Evolutionary conservation across 2,329 filamentous ascomycete genomes (phyloP).

Genomic region (Ilyonectria destructans): DNA sequence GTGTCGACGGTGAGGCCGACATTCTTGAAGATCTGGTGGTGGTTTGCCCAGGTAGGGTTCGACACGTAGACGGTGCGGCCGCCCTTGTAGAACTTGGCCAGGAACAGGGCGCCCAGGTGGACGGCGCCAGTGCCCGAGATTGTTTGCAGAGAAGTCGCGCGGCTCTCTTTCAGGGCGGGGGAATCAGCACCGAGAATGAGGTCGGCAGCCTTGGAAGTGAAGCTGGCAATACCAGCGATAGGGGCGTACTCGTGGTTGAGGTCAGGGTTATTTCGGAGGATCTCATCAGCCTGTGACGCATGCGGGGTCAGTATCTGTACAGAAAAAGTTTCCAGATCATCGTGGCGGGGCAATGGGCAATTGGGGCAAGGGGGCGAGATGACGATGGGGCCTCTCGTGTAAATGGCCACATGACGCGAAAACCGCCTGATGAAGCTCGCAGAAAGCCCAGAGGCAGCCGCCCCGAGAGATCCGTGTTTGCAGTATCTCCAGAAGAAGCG

Average conservation of each 20-base stretch:
- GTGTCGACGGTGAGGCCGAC: slow-evolving; percentile 83
- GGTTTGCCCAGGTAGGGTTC: slow-evolving; percentile 97
- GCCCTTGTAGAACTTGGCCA: slow-evolving; percentile 89
- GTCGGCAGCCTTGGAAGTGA: slow-evolving; percentile 92
- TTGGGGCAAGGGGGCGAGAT: slow-evolving; percentile 36
- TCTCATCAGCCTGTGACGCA: slow-evolving; percentile 84
- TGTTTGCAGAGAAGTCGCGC: slow-evolving; percentile 87
- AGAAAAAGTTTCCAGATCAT: slow-evolving; percentile 23
- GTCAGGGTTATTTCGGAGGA: slow-evolving; percentile 88
- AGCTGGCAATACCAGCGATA: slow-evolving; percentile 88
- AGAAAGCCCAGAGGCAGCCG: slow-evolving; percentile 27
- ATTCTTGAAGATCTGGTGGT: slow-evolving; percentile 98
- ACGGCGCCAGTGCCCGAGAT: slow-evolving; percentile 98
- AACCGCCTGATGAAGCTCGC: slow-evolving; percentile 33
- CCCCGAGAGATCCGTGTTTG: slow-evolving; percentile 31
- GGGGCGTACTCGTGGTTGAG: slow-evolving; percentile 99
- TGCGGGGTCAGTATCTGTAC: slow-evolving; percentile 44
- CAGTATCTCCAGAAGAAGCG: slow-evolving; percentile 14
- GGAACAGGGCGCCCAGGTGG: slow-evolving; percentile 94
- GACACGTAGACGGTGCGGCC: slow-evolving; percentile 89
- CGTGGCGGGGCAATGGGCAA: slow-evolving; percentile 33
- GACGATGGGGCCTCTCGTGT: slow-evolving; percentile 35
- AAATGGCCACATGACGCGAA: slow-evolving; percentile 42
- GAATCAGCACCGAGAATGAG: slow-evolving; percentile 87
- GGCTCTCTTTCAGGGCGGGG: slow-evolving; percentile 87